Evolutionary conservation across 1,284 basidiomycete genomes (phyloP), one percentile per base, ranked within the genome.

Genomic region (Malassezia psittaci): DNA sequence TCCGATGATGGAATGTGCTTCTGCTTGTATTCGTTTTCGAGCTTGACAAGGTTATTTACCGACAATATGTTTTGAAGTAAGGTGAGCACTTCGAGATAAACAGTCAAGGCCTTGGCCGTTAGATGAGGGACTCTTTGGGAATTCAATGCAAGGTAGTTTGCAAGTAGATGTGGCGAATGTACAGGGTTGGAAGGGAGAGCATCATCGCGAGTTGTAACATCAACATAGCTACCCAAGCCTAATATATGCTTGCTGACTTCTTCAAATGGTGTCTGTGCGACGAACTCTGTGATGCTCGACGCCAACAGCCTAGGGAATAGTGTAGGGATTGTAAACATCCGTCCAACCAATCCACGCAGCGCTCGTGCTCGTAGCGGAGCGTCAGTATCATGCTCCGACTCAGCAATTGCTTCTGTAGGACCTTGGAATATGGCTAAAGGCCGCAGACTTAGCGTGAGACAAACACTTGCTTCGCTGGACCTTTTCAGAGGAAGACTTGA

Each of bases 51-150:
- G 24, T 29, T 29, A 21, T 34, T 10, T 12, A 16, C 34, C 8
- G 42, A 38, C 11, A 72, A 42, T 19, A 60, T 64, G 39, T 70
- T 60, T 48, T 69, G 68, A 7, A 67, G 58, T n/a, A 53, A 51
- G 19, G 66, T 63, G 16, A 74, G 49, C 11, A 63, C 63, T 2
- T 53, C 52, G 12, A 74, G 61, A 33, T 72, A 74, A 12, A 48
- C 48, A 15, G 34, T 40, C 1, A 70, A 49, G 29, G 40, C 45
- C 21, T 13, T 13, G 0, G 52, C 47, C 21, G 61, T 62, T 9
- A 55, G 52, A 40, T 63, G 64, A 52, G 59, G 40, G 24, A 71
- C 59, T 8, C 69, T 56, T 32, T 60, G 57, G 5, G 63, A 59
- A 8, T 53, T 54, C 35, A 73, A 62, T 1, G 64, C 58, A 1